Evolutionary conservation across 805 yeast species (phyloP).

Genomic region (Lipomyces orientalis): DNA sequence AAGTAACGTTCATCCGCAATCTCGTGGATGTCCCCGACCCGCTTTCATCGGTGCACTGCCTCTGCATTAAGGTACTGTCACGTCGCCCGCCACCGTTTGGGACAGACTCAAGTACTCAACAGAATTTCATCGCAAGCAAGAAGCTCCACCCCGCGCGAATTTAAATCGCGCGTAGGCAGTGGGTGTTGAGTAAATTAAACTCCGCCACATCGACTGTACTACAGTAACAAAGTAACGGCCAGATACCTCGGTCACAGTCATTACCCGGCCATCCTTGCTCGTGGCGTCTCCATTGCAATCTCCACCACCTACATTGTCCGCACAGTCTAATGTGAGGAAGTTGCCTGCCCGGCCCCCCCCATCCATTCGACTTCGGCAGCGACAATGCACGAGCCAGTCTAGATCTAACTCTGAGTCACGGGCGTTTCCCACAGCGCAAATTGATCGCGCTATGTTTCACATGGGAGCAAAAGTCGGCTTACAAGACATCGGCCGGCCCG

Average conservation of each 20-base stretch:
- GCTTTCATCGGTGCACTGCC: not conserved
- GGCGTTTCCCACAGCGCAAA: too few relatives aligned
- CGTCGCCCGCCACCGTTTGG: too few relatives aligned
- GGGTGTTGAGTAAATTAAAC: not conserved
- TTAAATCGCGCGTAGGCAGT: not conserved
- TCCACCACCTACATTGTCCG: too few relatives aligned
- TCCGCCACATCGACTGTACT: not conserved
- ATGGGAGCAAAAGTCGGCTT: too few relatives aligned
- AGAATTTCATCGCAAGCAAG: not conserved
- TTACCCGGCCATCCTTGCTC: not conserved
- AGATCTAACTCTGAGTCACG: too few relatives aligned
- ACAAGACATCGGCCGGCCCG: too few relatives aligned
- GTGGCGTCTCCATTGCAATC: not conserved
- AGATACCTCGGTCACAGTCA: not conserved
- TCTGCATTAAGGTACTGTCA: not conserved
- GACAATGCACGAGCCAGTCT: too few relatives aligned
- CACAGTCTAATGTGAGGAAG: too few relatives aligned
- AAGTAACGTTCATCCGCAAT: not conserved
- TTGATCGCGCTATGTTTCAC: too few relatives aligned
- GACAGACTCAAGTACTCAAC: not conserved
- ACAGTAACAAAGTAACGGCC: not conserved
- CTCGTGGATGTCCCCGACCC: not conserved
- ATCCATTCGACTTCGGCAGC: not conserved
- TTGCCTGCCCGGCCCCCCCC: not conserved
- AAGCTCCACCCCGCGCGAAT: not conserved